Evolutionary conservation across 164 flowering plant genomes (phyloP).

Genomic region (Santalum album): DNA sequence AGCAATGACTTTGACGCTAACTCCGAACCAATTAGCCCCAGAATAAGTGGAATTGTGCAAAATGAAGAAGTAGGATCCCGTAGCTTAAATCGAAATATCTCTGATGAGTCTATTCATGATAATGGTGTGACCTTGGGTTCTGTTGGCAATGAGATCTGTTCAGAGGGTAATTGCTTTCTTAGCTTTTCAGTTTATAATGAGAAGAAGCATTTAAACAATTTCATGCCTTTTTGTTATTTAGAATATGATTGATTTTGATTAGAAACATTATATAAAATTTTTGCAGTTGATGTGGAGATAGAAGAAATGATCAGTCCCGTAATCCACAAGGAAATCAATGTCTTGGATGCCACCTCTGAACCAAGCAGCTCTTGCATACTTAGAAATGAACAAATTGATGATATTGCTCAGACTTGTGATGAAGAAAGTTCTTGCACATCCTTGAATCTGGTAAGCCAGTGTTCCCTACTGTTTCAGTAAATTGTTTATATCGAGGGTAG

Average conservation of each 20-base stretch:
- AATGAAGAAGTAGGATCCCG: neutral
- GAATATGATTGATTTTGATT: too few species aligned
- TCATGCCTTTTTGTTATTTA: neutral
- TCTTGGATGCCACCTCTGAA: slow-evolving; percentile 19
- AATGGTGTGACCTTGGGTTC: neutral
- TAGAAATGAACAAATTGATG: slow-evolving; percentile 17
- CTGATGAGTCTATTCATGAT: neutral
- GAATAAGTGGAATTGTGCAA: slow-evolving; percentile 12
- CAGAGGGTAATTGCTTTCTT: neutral
- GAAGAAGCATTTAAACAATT: neutral
- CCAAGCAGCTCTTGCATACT: slow-evolving; percentile 10
- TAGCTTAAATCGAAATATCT: neutral
- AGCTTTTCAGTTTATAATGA: neutral
- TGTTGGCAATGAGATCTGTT: neutral
- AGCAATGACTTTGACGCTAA: slow-evolving; percentile 9
- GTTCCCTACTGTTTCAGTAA: neutral
- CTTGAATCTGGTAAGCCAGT: slow-evolving; percentile 28
- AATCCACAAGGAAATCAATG: slow-evolving; percentile 15
- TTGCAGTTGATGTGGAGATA: neutral
- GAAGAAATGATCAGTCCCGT: slow-evolving; percentile 12
- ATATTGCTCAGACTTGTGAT: slow-evolving; percentile 14
- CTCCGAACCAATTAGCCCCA: slow-evolving; percentile 19
- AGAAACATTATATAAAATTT: neutral
- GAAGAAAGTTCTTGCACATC: slow-evolving; percentile 14
- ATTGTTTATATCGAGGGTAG: too few species aligned